Percentiles rank a stretch among this genome's conserved stretches.
phyloP scores from a whole-genome alignment of 768 basidiomycete species.

The Boletales sp. region DNA sequence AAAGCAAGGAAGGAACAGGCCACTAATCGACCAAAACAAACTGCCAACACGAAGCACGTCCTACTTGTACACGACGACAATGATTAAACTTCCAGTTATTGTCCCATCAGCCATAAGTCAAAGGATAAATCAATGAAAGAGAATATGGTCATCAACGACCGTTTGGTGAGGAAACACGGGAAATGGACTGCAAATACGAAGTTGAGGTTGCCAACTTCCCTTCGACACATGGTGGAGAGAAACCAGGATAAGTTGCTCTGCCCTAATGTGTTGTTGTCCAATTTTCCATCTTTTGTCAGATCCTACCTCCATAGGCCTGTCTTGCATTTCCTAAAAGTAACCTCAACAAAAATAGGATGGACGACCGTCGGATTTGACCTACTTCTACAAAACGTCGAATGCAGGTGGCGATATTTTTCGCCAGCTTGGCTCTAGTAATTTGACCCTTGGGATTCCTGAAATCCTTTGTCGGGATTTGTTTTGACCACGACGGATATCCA shows the following conservation, averaged over 20 bases:
- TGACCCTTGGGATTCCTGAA: conserved; percentile 75
- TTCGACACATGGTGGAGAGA: conserved; percentile 81
- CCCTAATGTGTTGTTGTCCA: conserved; percentile 50
- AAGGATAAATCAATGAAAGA: background rate
- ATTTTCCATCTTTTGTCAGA: conserved; percentile 60
- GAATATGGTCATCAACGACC: background rate
- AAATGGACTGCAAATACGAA: conserved; percentile 42
- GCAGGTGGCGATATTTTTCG: conserved; percentile 77
- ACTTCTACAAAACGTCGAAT: conserved; percentile 66
- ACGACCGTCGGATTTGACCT: conserved; percentile 11
- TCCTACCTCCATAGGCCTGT: conserved; percentile 58
- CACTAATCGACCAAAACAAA: background rate
- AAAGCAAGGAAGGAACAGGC: no score
- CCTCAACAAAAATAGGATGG: conserved; percentile 1
- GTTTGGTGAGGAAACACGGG: background rate
- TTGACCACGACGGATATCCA: conserved; percentile 72
- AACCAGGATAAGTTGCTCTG: conserved; percentile 69
- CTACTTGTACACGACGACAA: no score
- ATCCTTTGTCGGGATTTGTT: conserved; percentile 80
- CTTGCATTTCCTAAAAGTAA: conserved; percentile 43
- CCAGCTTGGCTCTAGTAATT: conserved; percentile 72
- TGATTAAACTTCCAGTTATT: no score
- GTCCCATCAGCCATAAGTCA: background rate
- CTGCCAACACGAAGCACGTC: background rate
- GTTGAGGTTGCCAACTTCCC: conserved; percentile 79